Base-by-base conservation (phyloP, 1,284 basidiomycete genomes). In the Takashimella koratensis region DNA sequence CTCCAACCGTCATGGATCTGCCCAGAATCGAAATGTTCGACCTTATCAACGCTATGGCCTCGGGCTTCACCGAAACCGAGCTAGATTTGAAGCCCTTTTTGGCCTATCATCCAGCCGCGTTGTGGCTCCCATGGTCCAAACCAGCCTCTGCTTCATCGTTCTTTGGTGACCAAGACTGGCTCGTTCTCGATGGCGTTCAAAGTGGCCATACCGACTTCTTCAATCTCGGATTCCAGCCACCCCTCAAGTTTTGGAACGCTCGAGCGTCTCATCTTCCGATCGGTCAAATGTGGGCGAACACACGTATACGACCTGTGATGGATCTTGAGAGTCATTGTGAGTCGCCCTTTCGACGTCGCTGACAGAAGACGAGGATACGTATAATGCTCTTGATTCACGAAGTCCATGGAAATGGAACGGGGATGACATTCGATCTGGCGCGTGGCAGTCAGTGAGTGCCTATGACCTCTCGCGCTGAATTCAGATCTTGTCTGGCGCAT, bases 401-500 rank as follows among this genome's bases (percentile, higher is more conserved):
- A 20, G n/a, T 11, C 16, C 25, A 6, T 22, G 23, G 24, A 39
- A 42, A 11, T 53, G 52, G 52, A 39, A 47, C n/a, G 52, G 22
- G 11, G 5, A 42, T n/a, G 52, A 53, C 22, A 53, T 53, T 21
- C 20, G 52, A 8, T 13, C 16, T 2, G 52, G 52, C 2, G 52
- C 46, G 12, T 53, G 52, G 52, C 52, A 53, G 43, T 47, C 52
- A 21, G 52, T 48, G 13, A 53, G 52, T 26, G 3, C n/a, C 24
- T 47, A 20, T 4, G 40, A 4, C 22, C 21, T n/a, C 43, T 4
- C 24, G 22, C 22, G 36, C 21, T 39, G 3, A 36, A 16, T 43
- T 8, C 24, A 48, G 44, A 26, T 42, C 11, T 20, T 23, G 13
- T 47, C 49, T 12, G 44, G 52, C 11, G 52, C 52, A 10, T 53